These are phyloP conservation scores for Dactylellina drechsleri DNA, from an alignment of 2,329 filamentous ascomycete genomes.

Conservation along the genomic window DNA sequence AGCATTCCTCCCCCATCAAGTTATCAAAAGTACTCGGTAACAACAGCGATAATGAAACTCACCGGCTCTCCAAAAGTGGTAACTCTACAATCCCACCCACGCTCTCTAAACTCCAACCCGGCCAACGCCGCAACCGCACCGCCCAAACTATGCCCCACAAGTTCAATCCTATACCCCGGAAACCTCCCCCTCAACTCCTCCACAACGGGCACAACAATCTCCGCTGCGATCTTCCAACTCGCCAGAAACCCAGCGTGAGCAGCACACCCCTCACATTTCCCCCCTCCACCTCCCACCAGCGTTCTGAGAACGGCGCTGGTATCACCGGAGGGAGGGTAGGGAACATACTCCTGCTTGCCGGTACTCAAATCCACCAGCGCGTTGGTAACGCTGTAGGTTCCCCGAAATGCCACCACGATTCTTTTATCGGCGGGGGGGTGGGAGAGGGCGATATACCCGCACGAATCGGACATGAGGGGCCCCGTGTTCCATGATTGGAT, in stretches of 20 bases:
- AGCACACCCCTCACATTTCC: conserved; percentile 82
- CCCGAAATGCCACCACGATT: conserved; percentile 88
- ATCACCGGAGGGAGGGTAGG: conserved; percentile 72
- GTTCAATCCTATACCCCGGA: conserved; percentile 73
- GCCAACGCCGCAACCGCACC: conserved; percentile 91
- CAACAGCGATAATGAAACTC: background rate
- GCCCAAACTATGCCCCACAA: conserved; percentile 91
- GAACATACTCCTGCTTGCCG: conserved; percentile 86
- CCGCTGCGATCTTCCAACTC: conserved; percentile 81
- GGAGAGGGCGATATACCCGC: conserved; percentile 92
- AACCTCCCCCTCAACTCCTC: conserved; percentile 67
- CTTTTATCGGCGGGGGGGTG: conserved; percentile 70
- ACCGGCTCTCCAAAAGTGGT: conserved; percentile 92
- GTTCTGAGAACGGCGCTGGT: conserved; percentile 56
- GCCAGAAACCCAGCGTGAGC: conserved; percentile 90
- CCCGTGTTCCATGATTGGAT: conserved; percentile 90
- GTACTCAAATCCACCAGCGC: conserved; percentile 90
- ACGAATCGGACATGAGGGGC: conserved; percentile 84
- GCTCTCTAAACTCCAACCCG: conserved; percentile 78
- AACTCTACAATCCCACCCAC: conserved; percentile 79
- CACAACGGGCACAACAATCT: conserved; percentile 75
- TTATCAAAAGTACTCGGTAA: background rate
- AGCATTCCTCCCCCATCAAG: conserved; percentile 42
- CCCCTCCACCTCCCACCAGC: conserved; percentile 56
- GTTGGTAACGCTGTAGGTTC: conserved; percentile 93